These are phyloP conservation scores for Luzula sylvatica DNA, from an alignment of 176 grass and related monocot genomes.

Conservation along the genomic window DNA sequence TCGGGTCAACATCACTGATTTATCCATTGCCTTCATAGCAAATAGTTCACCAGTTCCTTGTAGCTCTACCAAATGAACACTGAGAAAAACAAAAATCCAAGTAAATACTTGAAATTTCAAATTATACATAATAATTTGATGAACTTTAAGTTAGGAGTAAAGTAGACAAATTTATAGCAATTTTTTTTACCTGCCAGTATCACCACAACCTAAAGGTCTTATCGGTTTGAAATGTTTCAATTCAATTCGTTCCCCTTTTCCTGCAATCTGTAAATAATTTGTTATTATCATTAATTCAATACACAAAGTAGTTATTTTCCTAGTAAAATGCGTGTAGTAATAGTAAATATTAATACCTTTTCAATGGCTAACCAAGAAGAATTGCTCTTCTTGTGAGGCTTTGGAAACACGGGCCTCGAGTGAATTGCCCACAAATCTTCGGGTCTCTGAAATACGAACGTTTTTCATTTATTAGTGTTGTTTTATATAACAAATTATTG, in stretches of 20 bases:
- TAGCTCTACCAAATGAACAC: slow-evolving; percentile 94
- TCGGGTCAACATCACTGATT: slow-evolving; percentile 88
- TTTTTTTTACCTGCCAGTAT: slow-evolving; percentile 78
- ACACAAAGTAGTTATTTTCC: not conserved
- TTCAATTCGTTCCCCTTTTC: slow-evolving; percentile 55
- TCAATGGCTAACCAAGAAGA: slow-evolving; percentile 79
- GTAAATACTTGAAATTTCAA: not conserved
- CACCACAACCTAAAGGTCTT: slow-evolving; percentile 82
- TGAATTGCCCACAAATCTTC: slow-evolving; percentile 80
- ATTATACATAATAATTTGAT: not conserved
- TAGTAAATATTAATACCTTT: slow-evolving; percentile 40
- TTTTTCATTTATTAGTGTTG: slow-evolving; percentile 1
- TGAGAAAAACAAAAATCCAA: slow-evolving; percentile 28
- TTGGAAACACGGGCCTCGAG: slow-evolving; percentile 66
- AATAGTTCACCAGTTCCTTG: slow-evolving; percentile 86
- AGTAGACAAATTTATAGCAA: too few relatives aligned
- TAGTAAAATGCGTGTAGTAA: too few relatives aligned
- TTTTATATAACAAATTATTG: not conserved
- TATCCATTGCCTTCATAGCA: slow-evolving; percentile 99
- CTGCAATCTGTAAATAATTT: slow-evolving; percentile 38
- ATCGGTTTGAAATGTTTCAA: slow-evolving; percentile 89
- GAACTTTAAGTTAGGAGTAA: slow-evolving; percentile 11
- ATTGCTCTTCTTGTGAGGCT: slow-evolving; percentile 84
- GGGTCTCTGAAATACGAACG: slow-evolving; percentile 56
- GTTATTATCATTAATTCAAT: not conserved